Conservation (phyloP, 805 yeast genomes). For the Pichia membranifaciens region DNA sequence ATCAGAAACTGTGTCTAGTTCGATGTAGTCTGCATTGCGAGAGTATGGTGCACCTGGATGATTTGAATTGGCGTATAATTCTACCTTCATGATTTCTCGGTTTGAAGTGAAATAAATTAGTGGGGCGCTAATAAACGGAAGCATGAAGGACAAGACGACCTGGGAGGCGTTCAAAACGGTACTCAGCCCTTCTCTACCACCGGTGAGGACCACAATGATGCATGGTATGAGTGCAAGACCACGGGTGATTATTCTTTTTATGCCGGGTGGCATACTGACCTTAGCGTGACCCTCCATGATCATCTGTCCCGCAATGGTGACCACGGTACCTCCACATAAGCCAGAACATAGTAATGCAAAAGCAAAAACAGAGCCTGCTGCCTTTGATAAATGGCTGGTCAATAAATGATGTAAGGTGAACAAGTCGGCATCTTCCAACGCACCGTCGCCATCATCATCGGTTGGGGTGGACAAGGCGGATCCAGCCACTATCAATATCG, state of each 20-base stretch:
- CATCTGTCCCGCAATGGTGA: conserved; percentile 91
- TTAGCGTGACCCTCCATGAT: conserved; percentile 83
- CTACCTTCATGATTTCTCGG: conserved; percentile 35
- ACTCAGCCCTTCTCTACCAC: conserved; percentile 80
- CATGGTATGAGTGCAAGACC: conserved; percentile 84
- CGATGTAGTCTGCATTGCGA: conserved; percentile 12
- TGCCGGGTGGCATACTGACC: conserved; percentile 78
- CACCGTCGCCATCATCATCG: conserved; percentile 45
- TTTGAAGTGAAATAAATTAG: conserved; percentile 74
- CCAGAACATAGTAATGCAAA: conserved; percentile 84
- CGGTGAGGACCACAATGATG: conserved; percentile 58
- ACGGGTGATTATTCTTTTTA: conserved; percentile 73
- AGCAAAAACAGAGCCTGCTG: conserved; percentile 88
- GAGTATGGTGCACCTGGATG: neutral
- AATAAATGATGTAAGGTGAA: conserved; percentile 73
- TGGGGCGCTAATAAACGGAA: conserved; percentile 88
- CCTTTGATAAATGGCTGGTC: conserved; percentile 62
- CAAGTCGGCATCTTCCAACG: conserved; percentile 72
- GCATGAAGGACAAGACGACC: conserved; percentile 70
- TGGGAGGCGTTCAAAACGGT: conserved; percentile 73
- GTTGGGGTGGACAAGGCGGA: conserved; percentile 55
- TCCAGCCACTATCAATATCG: conserved; percentile 88
- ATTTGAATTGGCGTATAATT: conserved; percentile 5
- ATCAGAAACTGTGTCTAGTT: neutral
- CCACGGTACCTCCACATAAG: conserved; percentile 92